A percentile compares a stretch with the other conserved stretches of the same genome.
These are phyloP conservation scores for Isabelozyma heimii DNA, from an alignment of 805 yeast species.

Conservation along the genomic window DNA sequence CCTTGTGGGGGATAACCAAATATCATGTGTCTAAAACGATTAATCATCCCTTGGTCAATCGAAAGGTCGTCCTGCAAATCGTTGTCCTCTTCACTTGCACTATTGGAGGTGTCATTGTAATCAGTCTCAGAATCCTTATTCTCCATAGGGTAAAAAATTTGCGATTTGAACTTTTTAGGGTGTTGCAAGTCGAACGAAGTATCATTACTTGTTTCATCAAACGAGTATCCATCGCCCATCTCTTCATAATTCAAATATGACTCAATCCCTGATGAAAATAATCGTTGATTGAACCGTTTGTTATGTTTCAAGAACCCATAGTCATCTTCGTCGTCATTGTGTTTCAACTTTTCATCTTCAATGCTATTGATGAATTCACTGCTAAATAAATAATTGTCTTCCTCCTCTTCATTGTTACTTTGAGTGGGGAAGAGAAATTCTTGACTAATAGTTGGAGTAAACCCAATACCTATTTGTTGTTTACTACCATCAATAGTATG, in stretches of 20 bases:
- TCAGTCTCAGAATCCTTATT: neutral
- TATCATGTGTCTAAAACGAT: conserved; percentile 33
- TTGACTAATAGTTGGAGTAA: neutral
- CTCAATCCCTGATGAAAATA: conserved; percentile 25
- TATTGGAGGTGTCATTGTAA: neutral
- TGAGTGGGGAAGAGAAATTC: neutral
- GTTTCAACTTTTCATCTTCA: conserved; percentile 1
- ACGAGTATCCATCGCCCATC: conserved; percentile 12
- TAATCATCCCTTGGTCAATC: conserved; percentile 11
- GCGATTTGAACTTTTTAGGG: conserved; percentile 36
- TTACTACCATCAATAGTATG: neutral
- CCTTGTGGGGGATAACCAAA: conserved; percentile 16
- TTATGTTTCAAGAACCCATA: conserved; percentile 28
- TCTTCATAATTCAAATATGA: conserved; percentile 21
- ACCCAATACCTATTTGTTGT: neutral
- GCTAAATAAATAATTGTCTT: conserved; percentile 2
- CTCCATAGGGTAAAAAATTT: conserved; percentile 19
- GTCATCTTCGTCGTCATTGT: conserved; percentile 20
- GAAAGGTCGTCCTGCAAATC: conserved; percentile 2
- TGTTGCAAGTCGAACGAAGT: conserved; percentile 8
- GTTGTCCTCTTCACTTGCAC: conserved; percentile 4
- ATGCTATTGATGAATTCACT: conserved; percentile 1
- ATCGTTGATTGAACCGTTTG: conserved; percentile 20
- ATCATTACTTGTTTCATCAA: conserved; percentile 4
- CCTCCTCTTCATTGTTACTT: neutral